A percentile compares a stretch with the other conserved stretches of the same genome.
These are phyloP conservation scores for Exophiala sp. DNA, from an alignment of 2,329 filamentous ascomycete genomes.

Conservation along the genomic window DNA sequence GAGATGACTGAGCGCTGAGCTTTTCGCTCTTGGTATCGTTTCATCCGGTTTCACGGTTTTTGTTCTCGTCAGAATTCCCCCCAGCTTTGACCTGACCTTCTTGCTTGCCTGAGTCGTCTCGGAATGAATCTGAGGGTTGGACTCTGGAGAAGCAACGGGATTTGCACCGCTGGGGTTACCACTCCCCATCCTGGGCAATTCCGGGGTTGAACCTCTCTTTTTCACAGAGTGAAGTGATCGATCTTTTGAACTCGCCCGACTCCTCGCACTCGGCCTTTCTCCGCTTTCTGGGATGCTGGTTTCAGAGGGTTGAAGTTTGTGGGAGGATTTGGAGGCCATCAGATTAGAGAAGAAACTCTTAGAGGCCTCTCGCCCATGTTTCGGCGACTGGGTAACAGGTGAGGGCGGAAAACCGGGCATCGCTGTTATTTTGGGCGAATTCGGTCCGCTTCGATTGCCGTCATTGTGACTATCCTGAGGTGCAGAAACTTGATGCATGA, in stretches of 20 bases:
- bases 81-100: slow-evolving; percentile 43
- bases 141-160: slow-evolving; percentile 5
- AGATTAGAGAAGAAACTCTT: slow-evolving; percentile 44
- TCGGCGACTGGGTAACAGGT: slow-evolving; percentile 34
- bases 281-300: slow-evolving; percentile 33
- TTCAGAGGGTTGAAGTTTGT: slow-evolving; percentile 40
- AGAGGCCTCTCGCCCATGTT: slow-evolving; percentile 42
- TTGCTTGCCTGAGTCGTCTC: slow-evolving; percentile 29
- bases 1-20: slow-evolving; percentile 14
- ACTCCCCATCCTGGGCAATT: slow-evolving; percentile 34
- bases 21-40: slow-evolving; percentile 15
- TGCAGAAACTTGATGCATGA: slow-evolving; percentile 15
- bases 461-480: slow-evolving; percentile 12
- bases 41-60: slow-evolving; percentile 43
- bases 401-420: slow-evolving; percentile 44
- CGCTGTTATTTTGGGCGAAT: slow-evolving; percentile 41
- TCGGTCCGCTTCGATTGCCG: slow-evolving; percentile 25
- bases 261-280: slow-evolving; percentile 28
- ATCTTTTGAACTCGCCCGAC: slow-evolving; percentile 42
- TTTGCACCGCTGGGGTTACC: slow-evolving; percentile 6
- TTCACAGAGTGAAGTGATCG: slow-evolving; percentile 35
- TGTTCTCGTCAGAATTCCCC: slow-evolving; percentile 41
- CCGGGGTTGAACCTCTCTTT: slow-evolving; percentile 39
- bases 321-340: slow-evolving; percentile 43
- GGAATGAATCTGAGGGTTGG: neutral